Evolutionary conservation across 768 basidiomycete species (phyloP), one percentile per base, ranked within the genome.

Genomic region (Cubamyces lactineus): DNA sequence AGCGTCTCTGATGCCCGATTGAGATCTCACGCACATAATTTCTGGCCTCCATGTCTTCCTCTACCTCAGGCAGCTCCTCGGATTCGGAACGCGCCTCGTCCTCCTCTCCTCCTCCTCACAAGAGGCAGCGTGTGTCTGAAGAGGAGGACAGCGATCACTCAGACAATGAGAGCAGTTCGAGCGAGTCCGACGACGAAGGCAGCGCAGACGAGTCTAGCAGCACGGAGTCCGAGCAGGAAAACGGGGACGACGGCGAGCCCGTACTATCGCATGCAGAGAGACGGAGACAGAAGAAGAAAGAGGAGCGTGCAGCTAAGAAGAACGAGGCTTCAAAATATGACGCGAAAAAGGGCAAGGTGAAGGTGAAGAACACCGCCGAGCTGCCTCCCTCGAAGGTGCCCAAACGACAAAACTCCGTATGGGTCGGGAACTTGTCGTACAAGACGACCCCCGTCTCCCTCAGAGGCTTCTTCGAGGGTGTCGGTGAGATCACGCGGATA

Each of bases 401-500:
- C 15, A 87, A 86, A 73, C 85, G 89, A 24, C 86, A 92, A 74
- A 87, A 96, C 72, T 96, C 93, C 5, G 81, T 98, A 49, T 98
- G 96, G 96, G 91, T 98, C 30, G 96, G 96, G 43, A 98, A 98
- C 75, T 72, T 98, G 73, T 83, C 91, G 6, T 98, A 90, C 82
- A 91, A 89, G 75, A 98, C 96, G 53, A 91, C 89, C 0, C 78
- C 82, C 59, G 85, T 89, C 12, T 78, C 87, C n/a, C 76, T 98
- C 34, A 81, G 79, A 43, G 69, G 67, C 30, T 94, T 93, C 75
- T 93, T 94, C 71, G 81, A 84, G 43, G 84, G 81, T 1, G 84
- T 78, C 28, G 91, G 88, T 40, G 89, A 88, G 68, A 85, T 94
- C 61, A 92, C 89, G 17, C 79, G 94, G 47, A 78, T 95, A 66